Base-by-base conservation (phyloP, 805 yeast genomes). In the Nadsonia fulvescens region DNA sequence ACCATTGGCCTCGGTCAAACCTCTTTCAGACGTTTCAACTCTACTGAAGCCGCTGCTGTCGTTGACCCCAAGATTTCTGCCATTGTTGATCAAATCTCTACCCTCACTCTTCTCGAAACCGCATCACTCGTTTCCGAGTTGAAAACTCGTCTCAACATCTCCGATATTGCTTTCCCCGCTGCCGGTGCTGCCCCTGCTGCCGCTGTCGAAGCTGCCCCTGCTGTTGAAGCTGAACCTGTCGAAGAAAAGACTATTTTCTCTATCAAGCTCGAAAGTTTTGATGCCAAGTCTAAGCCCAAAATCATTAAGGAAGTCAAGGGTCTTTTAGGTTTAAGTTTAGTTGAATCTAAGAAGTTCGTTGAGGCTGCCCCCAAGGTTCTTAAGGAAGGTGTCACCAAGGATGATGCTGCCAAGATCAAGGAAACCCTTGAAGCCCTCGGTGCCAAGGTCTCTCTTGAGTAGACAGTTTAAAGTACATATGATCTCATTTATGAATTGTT, bases 381-480 rank as follows among this genome's bases (percentile, higher is more conserved):
- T 53, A 89, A 89, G 61, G 99, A 89, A 44, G 81, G 82, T 43
- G 82, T 89, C 34, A 74, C 92, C 35, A 89, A 89, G 65, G 99
- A 79, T 49, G 99, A 89, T 44, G 96, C 96, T 39, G 95, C 86
- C 46, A 82, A 83, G 66, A 75, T 89, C 51, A 86, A 89, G 63
- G 63, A 77, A 34, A 70, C 92, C 35, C 65, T 89, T 48, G 98
- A 89, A 61, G 89, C 70, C 28, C 66, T 86, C 43, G 98, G 98
- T 53, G 98, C 93, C 38, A 89, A 89, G 66, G 66, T 89, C 46
- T 41, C 68, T 32, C 61, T 89, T 50, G 99, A 89, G 63, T 89
- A 70, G 54, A 18, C 17, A 24, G 18, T 28, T 32, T 20, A 20
- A 25, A n/a, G 28, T 25, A 25, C 9, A 17, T 17, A 17, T 8